These are phyloP conservation scores for Ceratocystis albifundus DNA, from an alignment of 2,329 filamentous ascomycete genomes.

Conservation along the genomic window DNA sequence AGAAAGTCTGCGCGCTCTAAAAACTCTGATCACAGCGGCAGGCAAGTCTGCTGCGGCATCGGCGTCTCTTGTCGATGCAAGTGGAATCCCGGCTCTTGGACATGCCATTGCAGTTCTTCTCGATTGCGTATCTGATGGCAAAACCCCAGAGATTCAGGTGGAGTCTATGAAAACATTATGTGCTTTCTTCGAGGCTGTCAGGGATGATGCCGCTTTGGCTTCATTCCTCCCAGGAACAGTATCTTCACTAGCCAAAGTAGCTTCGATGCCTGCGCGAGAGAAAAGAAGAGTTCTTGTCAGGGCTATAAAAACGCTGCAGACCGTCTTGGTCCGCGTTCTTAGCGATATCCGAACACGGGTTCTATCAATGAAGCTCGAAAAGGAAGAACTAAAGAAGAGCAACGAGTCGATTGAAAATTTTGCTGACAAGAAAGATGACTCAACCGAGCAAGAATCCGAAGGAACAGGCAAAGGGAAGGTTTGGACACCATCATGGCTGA, in stretches of 20 bases:
- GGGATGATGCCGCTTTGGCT: constrained; percentile 62
- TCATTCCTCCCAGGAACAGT: constrained; percentile 81
- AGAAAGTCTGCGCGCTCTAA: constrained; percentile 59
- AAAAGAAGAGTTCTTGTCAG: constrained; percentile 49
- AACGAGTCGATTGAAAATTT: not conserved
- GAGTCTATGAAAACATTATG: constrained; percentile 56
- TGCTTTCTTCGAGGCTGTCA: constrained; percentile 51
- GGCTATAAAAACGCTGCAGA: constrained; percentile 47
- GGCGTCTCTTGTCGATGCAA: constrained; percentile 41
- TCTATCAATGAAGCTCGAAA: constrained; percentile 32
- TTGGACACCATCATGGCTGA: constrained; percentile 54
- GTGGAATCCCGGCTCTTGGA: constrained; percentile 65
- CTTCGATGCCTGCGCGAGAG: constrained; percentile 54
- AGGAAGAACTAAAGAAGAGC: constrained; percentile 22
- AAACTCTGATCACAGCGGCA: constrained; percentile 51
- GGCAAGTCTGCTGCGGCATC: constrained; percentile 40
- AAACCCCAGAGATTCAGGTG: constrained; percentile 56
- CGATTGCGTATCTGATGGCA: constrained; percentile 55
- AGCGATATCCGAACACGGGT: constrained; percentile 45
- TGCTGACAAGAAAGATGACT: not conserved
- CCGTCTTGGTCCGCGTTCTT: constrained; percentile 44
- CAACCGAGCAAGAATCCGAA: constrained; percentile 6
- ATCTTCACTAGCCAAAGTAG: constrained; percentile 64
- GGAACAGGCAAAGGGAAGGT: constrained; percentile 31
- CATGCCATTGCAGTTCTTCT: constrained; percentile 72